Conservation (phyloP, 495 filamentous ascomycete species). For the Penicillium herquei region DNA sequence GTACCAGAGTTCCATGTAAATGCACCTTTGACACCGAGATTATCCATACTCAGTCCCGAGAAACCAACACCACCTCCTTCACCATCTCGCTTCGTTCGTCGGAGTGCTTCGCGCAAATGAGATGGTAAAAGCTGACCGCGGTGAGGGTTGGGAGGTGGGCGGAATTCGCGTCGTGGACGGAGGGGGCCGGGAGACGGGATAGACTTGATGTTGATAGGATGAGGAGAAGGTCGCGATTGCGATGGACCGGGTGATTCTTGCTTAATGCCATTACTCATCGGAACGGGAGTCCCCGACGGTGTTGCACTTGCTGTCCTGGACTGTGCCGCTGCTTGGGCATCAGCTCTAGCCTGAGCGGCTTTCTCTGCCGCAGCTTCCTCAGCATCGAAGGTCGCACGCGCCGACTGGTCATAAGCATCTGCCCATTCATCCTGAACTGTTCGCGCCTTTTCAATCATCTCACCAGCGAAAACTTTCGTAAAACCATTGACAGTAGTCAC, state of each 20-base stretch:
- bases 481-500: constrained; percentile 77
- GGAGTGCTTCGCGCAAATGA: constrained; percentile 76
- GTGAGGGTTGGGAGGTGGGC: constrained; percentile 44
- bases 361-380: constrained; percentile 38
- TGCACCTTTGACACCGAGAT: constrained; percentile 62
- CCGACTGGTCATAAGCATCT: constrained; percentile 45
- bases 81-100: constrained; percentile 66
- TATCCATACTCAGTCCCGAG: constrained; percentile 68
- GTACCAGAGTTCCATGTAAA: constrained; percentile 52
- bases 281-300: constrained; percentile 14
- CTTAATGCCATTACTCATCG: constrained; percentile 20
- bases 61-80: constrained; percentile 70
- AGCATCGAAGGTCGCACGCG: constrained; percentile 31
- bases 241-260: constrained; percentile 21
- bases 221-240: constrained; percentile 3
- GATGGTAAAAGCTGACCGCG: constrained; percentile 76
- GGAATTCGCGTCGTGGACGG: constrained; percentile 24
- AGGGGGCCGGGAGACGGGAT: constrained; percentile 11
- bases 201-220: constrained; percentile 7
- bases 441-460: constrained; percentile 77
- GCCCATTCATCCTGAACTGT: constrained; percentile 79
- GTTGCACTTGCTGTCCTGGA: constrained; percentile 20
- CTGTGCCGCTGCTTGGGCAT: constrained; percentile 14
- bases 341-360: constrained; percentile 37
- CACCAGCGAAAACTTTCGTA: constrained; percentile 80